Evolutionary conservation across 352 stramenopile genomes (phyloP).

Genomic region (Phytophthora quininea): DNA sequence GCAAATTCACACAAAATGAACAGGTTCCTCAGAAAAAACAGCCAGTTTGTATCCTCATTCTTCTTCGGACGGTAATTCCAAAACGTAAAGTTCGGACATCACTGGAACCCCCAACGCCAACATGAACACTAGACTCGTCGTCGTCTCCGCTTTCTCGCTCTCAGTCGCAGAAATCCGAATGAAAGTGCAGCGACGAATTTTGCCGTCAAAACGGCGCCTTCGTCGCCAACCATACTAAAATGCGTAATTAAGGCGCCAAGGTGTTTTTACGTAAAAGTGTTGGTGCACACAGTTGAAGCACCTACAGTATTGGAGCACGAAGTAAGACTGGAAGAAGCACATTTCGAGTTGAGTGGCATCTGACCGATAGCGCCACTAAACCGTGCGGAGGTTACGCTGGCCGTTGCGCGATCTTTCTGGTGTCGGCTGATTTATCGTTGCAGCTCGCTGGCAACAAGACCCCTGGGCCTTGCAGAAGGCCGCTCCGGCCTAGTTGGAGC

Average conservation of each 20-base stretch:
- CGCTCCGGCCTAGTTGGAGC: too few species aligned
- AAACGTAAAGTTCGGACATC: constrained; percentile 79
- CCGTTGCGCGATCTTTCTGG: constrained; percentile 1
- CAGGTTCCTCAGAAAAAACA: constrained; percentile 88
- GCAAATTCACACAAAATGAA: constrained; percentile 9
- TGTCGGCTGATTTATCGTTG: neutral
- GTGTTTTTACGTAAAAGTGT: neutral
- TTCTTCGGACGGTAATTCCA: constrained; percentile 91
- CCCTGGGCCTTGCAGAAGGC: too few species aligned
- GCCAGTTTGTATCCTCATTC: constrained; percentile 85
- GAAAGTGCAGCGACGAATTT: neutral
- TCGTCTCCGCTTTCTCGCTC: neutral
- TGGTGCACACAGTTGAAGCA: too few species aligned
- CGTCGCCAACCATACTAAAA: neutral
- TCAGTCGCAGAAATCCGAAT: constrained; percentile 31
- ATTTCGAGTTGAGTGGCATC: neutral
- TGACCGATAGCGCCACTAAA: neutral
- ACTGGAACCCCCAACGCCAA: constrained; percentile 53
- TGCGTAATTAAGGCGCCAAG: neutral
- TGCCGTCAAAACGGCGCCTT: neutral
- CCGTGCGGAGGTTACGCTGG: neutral
- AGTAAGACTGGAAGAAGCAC: neutral
- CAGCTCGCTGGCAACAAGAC: too few species aligned
- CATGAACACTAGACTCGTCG: neutral
- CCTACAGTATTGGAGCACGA: neutral